phyloP scores from a whole-genome alignment of 1,284 basidiomycete genomes.

The Microbotryomycetes sp. region DNA sequence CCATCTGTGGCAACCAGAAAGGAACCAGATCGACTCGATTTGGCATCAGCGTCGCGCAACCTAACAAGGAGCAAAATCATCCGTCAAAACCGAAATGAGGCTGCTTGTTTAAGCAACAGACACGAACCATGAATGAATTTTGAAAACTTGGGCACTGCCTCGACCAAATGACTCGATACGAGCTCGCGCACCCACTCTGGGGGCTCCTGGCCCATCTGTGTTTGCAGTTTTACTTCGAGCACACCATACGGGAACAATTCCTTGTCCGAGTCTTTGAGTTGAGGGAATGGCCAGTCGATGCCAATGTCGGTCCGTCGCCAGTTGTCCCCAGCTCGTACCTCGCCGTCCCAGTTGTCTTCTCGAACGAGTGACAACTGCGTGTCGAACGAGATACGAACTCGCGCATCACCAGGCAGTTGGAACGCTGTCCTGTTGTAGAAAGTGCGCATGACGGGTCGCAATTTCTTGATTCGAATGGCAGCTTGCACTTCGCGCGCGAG shows the following conservation, averaged over 20 bases:
- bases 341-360: constrained; percentile 95
- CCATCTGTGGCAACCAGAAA: constrained; percentile 89
- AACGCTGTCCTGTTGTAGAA: constrained; percentile 99
- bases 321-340: constrained; percentile 68
- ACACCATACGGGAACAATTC: constrained; percentile 90
- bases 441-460: constrained; percentile 91
- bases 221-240: constrained; percentile 95
- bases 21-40: constrained; percentile 95
- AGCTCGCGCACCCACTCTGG: constrained; percentile 94
- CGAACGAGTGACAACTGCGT: constrained; percentile 90
- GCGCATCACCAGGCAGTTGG: constrained; percentile 95
- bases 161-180: constrained; percentile 83
- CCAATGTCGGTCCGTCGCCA: constrained; percentile 87
- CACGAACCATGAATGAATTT: constrained; percentile 79
- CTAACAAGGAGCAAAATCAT: constrained; percentile 40
- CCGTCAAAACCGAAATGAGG: constrained; percentile 6
- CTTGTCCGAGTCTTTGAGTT: constrained; percentile 70
- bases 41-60: constrained; percentile 86
- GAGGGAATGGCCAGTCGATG: constrained; percentile 63
- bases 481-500: constrained; percentile 96
- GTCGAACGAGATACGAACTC: constrained; percentile 95
- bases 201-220: constrained; percentile 91
- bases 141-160: constrained; percentile 51
- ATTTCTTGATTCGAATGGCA: constrained; percentile 71
- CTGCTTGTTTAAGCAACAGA: background rate